Percentiles rank a stretch among this genome's conserved stretches.
Evolutionary conservation across 352 stramenopile species (phyloP).

Genomic region (Pythium aristosporum): DNA sequence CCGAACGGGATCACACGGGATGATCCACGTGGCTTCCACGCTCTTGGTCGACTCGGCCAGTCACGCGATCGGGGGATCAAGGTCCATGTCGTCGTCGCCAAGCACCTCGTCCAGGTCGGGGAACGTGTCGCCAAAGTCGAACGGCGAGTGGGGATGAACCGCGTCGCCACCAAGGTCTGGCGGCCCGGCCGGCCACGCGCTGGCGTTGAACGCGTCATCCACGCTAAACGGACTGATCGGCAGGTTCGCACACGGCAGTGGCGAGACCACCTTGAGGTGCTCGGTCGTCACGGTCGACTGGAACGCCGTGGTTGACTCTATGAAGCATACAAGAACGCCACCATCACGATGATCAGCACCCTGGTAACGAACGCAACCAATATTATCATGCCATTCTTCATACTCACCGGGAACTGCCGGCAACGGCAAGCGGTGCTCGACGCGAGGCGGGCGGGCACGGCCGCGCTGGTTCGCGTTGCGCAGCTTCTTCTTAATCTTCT

Average conservation of each 20-base stretch:
- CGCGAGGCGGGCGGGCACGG: not conserved
- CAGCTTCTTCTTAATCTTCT: constrained; percentile 23
- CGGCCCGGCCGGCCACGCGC: not conserved
- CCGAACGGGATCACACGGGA: not conserved
- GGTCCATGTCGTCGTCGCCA: not conserved
- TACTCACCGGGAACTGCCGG: not conserved
- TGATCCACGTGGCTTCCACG: not conserved
- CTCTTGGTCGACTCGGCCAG: not conserved
- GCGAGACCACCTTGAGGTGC: not conserved
- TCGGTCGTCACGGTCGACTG: not conserved
- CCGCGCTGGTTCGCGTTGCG: not conserved
- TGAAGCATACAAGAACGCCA: not conserved
- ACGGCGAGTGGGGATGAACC: not conserved
- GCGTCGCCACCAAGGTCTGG: no score
- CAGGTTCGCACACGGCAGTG: not conserved
- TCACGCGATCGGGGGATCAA: not conserved
- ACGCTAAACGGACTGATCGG: constrained; percentile 4
- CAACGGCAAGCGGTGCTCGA: constrained; percentile 10
- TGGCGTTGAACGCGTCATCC: not conserved
- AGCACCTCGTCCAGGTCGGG: not conserved
- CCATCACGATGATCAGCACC: not conserved
- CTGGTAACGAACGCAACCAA: no score
- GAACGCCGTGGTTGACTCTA: not conserved
- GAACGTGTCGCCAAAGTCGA: not conserved
- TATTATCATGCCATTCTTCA: not conserved